phyloP scores from a whole-genome alignment of 345 rosid species.

The Brassica incana region DNA sequence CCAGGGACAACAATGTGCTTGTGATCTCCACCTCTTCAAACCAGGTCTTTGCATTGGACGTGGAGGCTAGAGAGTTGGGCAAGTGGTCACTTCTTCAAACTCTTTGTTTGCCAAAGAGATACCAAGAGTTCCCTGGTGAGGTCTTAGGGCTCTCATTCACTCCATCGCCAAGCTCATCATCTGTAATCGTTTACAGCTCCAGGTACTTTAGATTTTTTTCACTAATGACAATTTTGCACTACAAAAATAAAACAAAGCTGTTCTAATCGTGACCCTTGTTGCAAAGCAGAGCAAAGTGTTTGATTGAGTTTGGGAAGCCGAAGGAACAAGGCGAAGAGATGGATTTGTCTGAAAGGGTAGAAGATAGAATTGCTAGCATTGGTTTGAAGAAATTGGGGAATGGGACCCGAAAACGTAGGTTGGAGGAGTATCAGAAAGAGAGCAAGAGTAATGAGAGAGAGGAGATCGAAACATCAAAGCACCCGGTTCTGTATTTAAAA shows the following conservation, averaged over 20 bases:
- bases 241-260: neutral
- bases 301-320: conserved; percentile 70
- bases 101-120: conserved; percentile 61
- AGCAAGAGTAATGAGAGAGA: conserved; percentile 49
- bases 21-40: conserved; percentile 75
- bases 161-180: conserved; percentile 57
- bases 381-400: conserved; percentile 30
- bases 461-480: conserved; percentile 73
- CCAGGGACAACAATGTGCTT: conserved; percentile 64
- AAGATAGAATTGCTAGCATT: conserved; percentile 41
- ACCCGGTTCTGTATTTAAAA: conserved; percentile 79
- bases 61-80: conserved; percentile 82
- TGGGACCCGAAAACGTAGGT: conserved; percentile 47
- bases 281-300: conserved; percentile 73
- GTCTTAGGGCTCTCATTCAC: conserved; percentile 86
- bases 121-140: conserved; percentile 92
- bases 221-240: neutral
- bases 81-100: conserved; percentile 71
- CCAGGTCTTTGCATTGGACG: conserved; percentile 81
- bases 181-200: conserved; percentile 81
- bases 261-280: conserved; percentile 1
- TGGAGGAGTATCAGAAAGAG: conserved; percentile 49
- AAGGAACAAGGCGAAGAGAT: conserved; percentile 55
- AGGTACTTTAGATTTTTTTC: conserved; percentile 48
- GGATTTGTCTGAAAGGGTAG: conserved; percentile 48